Evolutionary conservation across 2,329 filamentous ascomycete species (phyloP).

Genomic region (Sporothrix mexicana): DNA sequence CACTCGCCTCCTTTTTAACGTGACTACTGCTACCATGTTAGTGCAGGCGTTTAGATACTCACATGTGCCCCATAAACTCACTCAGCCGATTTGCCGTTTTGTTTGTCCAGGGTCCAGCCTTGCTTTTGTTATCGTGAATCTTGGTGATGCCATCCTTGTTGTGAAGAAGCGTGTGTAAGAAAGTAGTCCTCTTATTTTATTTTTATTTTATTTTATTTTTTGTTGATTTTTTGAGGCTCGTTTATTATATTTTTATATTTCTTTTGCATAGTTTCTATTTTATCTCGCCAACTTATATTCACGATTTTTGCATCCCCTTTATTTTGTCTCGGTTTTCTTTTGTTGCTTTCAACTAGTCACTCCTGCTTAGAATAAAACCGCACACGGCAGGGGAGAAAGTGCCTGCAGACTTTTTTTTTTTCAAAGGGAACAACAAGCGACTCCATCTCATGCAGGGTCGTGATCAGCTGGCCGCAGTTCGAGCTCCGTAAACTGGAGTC

Average conservation of each 20-base stretch:
- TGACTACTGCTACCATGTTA: not conserved
- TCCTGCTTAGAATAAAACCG: not conserved
- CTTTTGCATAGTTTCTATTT: not conserved
- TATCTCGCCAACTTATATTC: not conserved
- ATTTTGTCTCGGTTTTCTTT: not conserved
- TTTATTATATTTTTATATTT: not conserved
- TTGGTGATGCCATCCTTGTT: slow-evolving; percentile 14
- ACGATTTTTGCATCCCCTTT: not conserved
- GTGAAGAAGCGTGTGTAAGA: slow-evolving; percentile 1
- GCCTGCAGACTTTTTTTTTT: not conserved
- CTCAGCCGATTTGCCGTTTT: slow-evolving; percentile 4
- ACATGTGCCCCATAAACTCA: not conserved
- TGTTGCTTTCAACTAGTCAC: not conserved
- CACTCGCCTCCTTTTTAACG: not conserved
- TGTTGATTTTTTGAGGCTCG: not conserved
- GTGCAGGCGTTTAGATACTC: not conserved
- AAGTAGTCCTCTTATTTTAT: not conserved
- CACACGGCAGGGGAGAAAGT: not conserved
- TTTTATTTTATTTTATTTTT: not conserved
- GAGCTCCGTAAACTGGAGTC: slow-evolving; percentile 9
- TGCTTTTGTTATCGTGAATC: not conserved
- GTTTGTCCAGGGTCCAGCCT: slow-evolving; percentile 16
- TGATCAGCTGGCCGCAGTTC: slow-evolving; percentile 10
- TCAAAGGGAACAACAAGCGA: not conserved
- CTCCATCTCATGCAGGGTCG: slow-evolving; percentile 15